Evolutionary conservation across 495 filamentous ascomycete species (phyloP).

Genomic region (Pseudevernia furfuracea): DNA sequence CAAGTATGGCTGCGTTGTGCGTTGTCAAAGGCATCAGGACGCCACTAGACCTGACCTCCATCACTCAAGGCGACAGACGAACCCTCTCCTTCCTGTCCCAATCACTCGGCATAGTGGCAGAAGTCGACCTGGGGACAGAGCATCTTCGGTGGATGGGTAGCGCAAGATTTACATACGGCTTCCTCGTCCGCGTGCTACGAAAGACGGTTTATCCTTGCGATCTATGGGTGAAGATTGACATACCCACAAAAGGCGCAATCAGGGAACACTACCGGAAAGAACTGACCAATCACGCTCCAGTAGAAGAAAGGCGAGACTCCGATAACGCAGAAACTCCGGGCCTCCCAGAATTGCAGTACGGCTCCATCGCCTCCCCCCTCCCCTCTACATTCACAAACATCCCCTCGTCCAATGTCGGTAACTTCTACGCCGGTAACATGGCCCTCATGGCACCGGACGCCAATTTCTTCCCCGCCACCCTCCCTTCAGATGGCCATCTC

Average conservation of each 20-base stretch:
- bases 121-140: slow-evolving; percentile 82
- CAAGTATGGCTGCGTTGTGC: slow-evolving; percentile 66
- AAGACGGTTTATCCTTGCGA: slow-evolving; percentile 82
- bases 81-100: slow-evolving; percentile 87
- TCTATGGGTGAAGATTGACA: slow-evolving; percentile 71
- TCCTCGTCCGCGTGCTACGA: slow-evolving; percentile 61
- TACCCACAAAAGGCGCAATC: slow-evolving; percentile 67
- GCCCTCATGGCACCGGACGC: slow-evolving; percentile 78
- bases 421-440: slow-evolving; percentile 92
- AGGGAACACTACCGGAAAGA: slow-evolving; percentile 61
- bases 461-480: slow-evolving; percentile 80
- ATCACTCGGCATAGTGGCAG: slow-evolving; percentile 81
- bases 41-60: slow-evolving; percentile 74
- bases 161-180: slow-evolving; percentile 75
- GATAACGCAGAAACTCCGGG: slow-evolving; percentile 12
- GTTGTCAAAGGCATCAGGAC: slow-evolving; percentile 79
- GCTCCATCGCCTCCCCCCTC: slow-evolving; percentile 67
- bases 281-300: slow-evolving; percentile 31
- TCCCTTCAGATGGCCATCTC: slow-evolving; percentile 77
- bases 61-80: slow-evolving; percentile 69
- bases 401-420: slow-evolving; percentile 69
- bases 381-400: slow-evolving; percentile 67
- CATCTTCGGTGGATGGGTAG: slow-evolving; percentile 87
- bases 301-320: slow-evolving; percentile 21
- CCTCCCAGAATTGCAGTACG: slow-evolving; percentile 68